Percentiles rank a stretch among this genome's conserved stretches.
These are phyloP conservation scores for Trichosanthes cucumerina DNA, from an alignment of 306 rosid species.

Conservation along the genomic window DNA sequence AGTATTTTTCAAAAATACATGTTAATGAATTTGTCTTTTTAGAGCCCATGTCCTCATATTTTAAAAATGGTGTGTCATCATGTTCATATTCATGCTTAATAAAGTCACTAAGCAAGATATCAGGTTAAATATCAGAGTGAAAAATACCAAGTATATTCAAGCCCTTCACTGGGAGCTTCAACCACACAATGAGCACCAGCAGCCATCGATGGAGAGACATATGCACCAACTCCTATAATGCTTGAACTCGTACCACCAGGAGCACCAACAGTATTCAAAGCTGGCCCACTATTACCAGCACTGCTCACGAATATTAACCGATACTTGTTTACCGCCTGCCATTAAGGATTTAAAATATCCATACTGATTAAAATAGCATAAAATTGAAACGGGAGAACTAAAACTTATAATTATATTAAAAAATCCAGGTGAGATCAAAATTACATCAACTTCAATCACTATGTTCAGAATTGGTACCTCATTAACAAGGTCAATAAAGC, in stretches of 20 bases:
- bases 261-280: constrained; percentile 94
- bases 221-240: constrained; percentile 92
- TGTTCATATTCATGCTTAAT: not conserved
- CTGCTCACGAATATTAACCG: constrained; percentile 83
- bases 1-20: not conserved
- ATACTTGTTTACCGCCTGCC: constrained; percentile 81
- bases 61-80: not conserved
- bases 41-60: not conserved
- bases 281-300: constrained; percentile 99
- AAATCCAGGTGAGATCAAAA: not conserved
- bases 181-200: constrained; percentile 95
- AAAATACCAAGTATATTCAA: constrained; percentile 89
- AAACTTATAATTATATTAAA: not conserved
- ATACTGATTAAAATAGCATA: constrained; percentile 17
- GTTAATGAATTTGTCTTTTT: not conserved
- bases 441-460: constrained; percentile 11
- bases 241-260: constrained; percentile 97
- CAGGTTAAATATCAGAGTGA: constrained; percentile 12
- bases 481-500: constrained; percentile 89
- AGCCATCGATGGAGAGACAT: constrained; percentile 97
- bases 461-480: constrained; percentile 43
- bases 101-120: constrained; percentile 6
- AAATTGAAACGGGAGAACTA: constrained; percentile 8
- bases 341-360: constrained; percentile 17
- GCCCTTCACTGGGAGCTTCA: constrained; percentile 88